These are phyloP conservation scores for Nakazawaea anatomiae DNA, from an alignment of 805 yeast species.

Conservation along the genomic window DNA sequence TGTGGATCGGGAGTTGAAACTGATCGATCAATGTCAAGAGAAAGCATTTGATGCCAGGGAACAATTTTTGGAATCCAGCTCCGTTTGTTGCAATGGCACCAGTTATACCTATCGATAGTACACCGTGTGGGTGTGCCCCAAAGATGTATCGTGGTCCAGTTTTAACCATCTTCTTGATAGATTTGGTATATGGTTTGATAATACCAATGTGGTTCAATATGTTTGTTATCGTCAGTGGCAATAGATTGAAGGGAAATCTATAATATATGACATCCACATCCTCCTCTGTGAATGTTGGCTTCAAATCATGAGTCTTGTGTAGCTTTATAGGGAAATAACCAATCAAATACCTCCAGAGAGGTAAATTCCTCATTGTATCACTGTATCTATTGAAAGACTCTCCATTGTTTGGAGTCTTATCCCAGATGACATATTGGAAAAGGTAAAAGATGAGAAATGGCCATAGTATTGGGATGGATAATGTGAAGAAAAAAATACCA, in stretches of 20 bases:
- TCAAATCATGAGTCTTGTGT: slow-evolving; percentile 60
- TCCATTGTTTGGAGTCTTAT: slow-evolving; percentile 74
- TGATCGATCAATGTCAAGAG: slow-evolving; percentile 79
- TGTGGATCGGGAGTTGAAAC: slow-evolving; percentile 75
- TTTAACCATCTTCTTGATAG: slow-evolving; percentile 22
- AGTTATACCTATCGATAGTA: slow-evolving; percentile 85
- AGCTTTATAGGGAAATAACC: slow-evolving; percentile 75
- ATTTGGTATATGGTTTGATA: slow-evolving; percentile 2
- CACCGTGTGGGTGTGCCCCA: slow-evolving; percentile 96
- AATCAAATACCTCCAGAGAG: slow-evolving; percentile 67
- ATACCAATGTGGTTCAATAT: background rate
- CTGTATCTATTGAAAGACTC: slow-evolving; percentile 53
- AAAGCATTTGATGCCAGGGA: slow-evolving; percentile 81
- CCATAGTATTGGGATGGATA: slow-evolving; percentile 66
- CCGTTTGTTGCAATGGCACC: slow-evolving; percentile 84
- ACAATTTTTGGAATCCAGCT: slow-evolving; percentile 54
- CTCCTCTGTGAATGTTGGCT: slow-evolving; percentile 60
- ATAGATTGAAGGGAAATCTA: slow-evolving; percentile 10
- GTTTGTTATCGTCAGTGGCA: slow-evolving; percentile 8
- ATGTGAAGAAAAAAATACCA: slow-evolving; percentile 46
- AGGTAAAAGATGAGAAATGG: slow-evolving; percentile 58
- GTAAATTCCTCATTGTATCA: slow-evolving; percentile 45
- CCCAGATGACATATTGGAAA: slow-evolving; percentile 46
- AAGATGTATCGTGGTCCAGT: slow-evolving; percentile 78
- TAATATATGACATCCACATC: slow-evolving; percentile 11